Conservation (phyloP, 2,329 filamentous ascomycete genomes). For the Trichoderma guizhouense region DNA sequence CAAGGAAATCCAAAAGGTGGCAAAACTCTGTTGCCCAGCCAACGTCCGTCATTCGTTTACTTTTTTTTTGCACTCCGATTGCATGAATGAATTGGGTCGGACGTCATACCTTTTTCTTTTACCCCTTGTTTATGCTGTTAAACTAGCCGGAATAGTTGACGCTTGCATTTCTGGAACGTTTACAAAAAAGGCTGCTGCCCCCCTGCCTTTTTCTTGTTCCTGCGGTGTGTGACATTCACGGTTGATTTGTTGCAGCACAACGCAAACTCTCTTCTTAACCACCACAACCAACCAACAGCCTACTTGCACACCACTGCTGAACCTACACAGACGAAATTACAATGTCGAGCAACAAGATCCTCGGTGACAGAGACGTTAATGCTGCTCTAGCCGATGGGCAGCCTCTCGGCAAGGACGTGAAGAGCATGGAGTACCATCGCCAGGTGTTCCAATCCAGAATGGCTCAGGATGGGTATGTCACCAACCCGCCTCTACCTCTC, state of each 20-base stretch:
- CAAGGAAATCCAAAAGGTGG: neutral
- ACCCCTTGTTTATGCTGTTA: neutral
- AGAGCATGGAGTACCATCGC: conserved; percentile 70
- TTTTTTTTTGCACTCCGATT: neutral
- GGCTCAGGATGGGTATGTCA: conserved; percentile 60
- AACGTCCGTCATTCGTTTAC: conserved; percentile 14
- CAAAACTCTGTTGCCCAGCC: neutral
- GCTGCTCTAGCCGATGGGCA: conserved; percentile 38
- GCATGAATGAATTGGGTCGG: neutral
- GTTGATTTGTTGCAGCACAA: neutral
- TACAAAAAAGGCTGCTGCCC: conserved; percentile 1
- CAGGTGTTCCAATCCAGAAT: conserved; percentile 72
- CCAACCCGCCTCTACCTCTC: neutral
- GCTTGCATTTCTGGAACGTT: neutral
- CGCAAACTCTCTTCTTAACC: neutral
- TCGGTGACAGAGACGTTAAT: conserved; percentile 66
- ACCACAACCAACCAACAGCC: neutral
- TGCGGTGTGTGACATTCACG: neutral
- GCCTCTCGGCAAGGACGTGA: conserved; percentile 40
- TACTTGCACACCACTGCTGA: neutral
- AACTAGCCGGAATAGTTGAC: neutral
- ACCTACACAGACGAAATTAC: conserved; percentile 33
- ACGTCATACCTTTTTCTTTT: neutral
- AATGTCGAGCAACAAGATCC: conserved; percentile 60
- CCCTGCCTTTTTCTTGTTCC: neutral